Evolutionary conservation across 345 rosid species (phyloP), one percentile per base, ranked within the genome.

Genomic region (Bruguiera gymnorhiza): DNA sequence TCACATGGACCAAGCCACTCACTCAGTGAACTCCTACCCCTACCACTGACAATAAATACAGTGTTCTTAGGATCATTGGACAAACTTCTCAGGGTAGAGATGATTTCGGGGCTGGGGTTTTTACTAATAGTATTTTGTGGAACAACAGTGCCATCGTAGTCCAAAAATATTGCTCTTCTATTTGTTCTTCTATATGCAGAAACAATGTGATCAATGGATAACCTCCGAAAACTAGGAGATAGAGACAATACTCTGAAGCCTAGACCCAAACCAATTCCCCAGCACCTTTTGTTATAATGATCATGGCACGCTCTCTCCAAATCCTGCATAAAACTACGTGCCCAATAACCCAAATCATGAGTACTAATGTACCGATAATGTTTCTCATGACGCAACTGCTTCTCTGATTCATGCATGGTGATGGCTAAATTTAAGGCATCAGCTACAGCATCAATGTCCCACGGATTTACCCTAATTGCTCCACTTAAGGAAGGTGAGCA

Each of bases 401-500:
- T 89, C 74, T 89, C 96, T 52, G 87, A 70, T 72, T 82, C 90
- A 32, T 66, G 57, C 88, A 88, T 83, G 21, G 77, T 87, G 51
- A 86, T 60, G 5, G 92, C 96, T 7, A 65, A 60, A 74, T 69
- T 76, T 29, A 89, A 76, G 24, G 96, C 88, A 67, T 89, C 96
- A 16, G 90, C 87, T 69, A 89, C 96, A 78, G 88, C 92, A 73
- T 86, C 86, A 53, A 83, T 70, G 60, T 87, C 92, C 96, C 92
- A 89, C 26, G 96, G 96, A 68, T 89, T 89, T 70, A 89, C 90
- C 81, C 96, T 89, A 54, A 87, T 82, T 3, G 96, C 96, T 26
- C 92, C 96, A 67, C 93, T 89, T 74, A 89, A 77, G 52, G 96
- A 89, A 79, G 96, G 96, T 54, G 96, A 87, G 82, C 96, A 90